Conservation (phyloP, 805 yeast genomes). For the Candida adriatica region DNA sequence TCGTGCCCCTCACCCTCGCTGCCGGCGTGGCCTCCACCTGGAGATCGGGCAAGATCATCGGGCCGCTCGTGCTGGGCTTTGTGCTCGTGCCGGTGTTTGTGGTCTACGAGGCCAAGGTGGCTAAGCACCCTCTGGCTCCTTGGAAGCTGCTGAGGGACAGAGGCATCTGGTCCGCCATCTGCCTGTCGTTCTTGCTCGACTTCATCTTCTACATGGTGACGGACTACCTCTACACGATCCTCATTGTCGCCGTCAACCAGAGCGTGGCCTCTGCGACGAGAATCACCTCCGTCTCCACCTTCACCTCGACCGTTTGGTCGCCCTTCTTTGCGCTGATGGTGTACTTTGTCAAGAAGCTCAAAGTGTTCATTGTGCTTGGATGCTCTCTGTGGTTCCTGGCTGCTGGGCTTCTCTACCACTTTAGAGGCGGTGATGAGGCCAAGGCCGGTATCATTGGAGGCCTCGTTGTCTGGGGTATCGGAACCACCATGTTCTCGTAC, state of each 20-base stretch:
- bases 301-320: slow-evolving; percentile 54
- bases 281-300: slow-evolving; percentile 52
- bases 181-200: slow-evolving; percentile 51
- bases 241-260: slow-evolving; percentile 57
- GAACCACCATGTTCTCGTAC: slow-evolving; percentile 66
- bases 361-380: slow-evolving; percentile 56
- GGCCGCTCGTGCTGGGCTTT: slow-evolving; percentile 63
- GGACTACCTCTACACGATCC: slow-evolving; percentile 60
- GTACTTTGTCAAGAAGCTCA: slow-evolving; percentile 40
- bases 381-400: slow-evolving; percentile 51
- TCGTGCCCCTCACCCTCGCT: slow-evolving; percentile 71
- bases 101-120: slow-evolving; percentile 13
- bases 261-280: slow-evolving; percentile 55
- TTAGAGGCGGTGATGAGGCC: slow-evolving; percentile 46
- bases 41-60: slow-evolving; percentile 57
- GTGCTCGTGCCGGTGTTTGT: slow-evolving; percentile 48
- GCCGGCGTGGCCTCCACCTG: slow-evolving; percentile 54
- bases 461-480: slow-evolving; percentile 58
- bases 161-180: slow-evolving; percentile 67
- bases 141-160: slow-evolving; percentile 52
- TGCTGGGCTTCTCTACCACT: slow-evolving; percentile 50
- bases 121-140: slow-evolving; percentile 62
- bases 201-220: slow-evolving; percentile 64
- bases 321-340: slow-evolving; percentile 50
- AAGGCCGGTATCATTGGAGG: slow-evolving; percentile 57